Base-by-base conservation (phyloP, 2,329 filamentous ascomycete genomes). In the Pseudogymnoascus sp. region DNA sequence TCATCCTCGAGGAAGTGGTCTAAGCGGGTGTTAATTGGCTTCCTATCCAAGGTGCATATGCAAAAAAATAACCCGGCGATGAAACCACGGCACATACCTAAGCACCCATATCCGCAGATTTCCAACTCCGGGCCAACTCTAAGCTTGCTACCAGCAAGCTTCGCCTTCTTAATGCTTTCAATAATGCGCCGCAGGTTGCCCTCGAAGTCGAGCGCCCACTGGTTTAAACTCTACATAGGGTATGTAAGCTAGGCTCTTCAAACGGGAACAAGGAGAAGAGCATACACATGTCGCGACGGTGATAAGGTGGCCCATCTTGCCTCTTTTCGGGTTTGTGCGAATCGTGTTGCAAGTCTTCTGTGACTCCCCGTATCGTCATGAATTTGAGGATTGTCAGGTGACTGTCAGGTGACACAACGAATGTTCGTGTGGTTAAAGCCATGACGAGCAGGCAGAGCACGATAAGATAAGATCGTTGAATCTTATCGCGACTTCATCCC, bases 131-230 rank as follows among this genome's bases (percentile, higher is more conserved):
- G 82, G 2, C 82, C 82, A n/a, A 82, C 77, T 53, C 85, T 77
- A 21, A 88, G 72, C 15, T 77, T 80, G 7, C 85, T 83, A 10
- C 83, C 82, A 2, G 76, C 76, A 17, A 72, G 75, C 70, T 87
- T 87, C 29, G 85, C 83, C 31, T 70, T 68, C 17, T 74, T 75
- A 65, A 88, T 83, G 65, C 80, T 82, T 70, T 86, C 78, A 38
- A 85, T 78, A 66, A 88, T 88, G 17, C 85, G 78, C 60, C 80
- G 77, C 4, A 76, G 72, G 71, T 88, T 88, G 37, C 84, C 84
- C 67, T 82, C 78, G 68, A 81, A 87, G 69, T 87, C 83, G 10
- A 87, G 76, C 9, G 80, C 75, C 77, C 77, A 79, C 68, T 79
- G 77, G 61, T 79, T 79, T 9, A 53, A 19, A 17, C 46, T 53